Percentiles rank a stretch among this genome's conserved stretches.
Conservation (phyloP, 1,284 basidiomycete genomes). For the Marasmius tenuissimus region DNA sequence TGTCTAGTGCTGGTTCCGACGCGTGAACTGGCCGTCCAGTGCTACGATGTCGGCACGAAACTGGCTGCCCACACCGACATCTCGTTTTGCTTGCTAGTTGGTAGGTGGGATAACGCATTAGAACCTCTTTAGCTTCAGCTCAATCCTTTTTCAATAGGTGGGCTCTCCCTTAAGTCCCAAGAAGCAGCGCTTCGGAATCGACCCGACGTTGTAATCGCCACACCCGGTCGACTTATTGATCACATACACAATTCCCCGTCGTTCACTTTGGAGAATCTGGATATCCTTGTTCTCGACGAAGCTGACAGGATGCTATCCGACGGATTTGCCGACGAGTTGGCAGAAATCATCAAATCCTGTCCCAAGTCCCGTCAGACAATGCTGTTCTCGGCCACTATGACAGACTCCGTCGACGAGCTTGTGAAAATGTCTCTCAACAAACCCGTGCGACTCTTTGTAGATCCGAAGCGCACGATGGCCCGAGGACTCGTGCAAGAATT, state of each 20-base stretch:
- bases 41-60: conserved; percentile 87
- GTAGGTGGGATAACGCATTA: conserved; percentile 40
- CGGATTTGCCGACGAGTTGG: conserved; percentile 94
- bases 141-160: conserved; percentile 51
- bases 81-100: conserved; percentile 85
- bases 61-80: conserved; percentile 88
- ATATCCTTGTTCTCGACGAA: conserved; percentile 94
- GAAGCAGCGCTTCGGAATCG: conserved; percentile 82
- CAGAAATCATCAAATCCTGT: conserved; percentile 91
- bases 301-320: conserved; percentile 98
- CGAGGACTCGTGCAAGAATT: conserved; percentile 95
- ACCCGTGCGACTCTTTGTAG: conserved; percentile 93
- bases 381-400: conserved; percentile 99
- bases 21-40: conserved; percentile 92
- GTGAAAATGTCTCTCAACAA: conserved; percentile 90
- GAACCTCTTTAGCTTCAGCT: conserved; percentile 3
- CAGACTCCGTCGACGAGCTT: conserved; percentile 92
- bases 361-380: conserved; percentile 92
- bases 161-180: conserved; percentile 89
- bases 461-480: conserved; percentile 88
- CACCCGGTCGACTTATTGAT: conserved; percentile 95
- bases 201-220: conserved; percentile 93
- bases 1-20: conserved; percentile 94
- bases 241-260: conserved; percentile 95
- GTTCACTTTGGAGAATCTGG: conserved; percentile 91